Evolutionary conservation across 805 yeast genomes (phyloP).

Genomic region (Helenozyma rhizophorensis): DNA sequence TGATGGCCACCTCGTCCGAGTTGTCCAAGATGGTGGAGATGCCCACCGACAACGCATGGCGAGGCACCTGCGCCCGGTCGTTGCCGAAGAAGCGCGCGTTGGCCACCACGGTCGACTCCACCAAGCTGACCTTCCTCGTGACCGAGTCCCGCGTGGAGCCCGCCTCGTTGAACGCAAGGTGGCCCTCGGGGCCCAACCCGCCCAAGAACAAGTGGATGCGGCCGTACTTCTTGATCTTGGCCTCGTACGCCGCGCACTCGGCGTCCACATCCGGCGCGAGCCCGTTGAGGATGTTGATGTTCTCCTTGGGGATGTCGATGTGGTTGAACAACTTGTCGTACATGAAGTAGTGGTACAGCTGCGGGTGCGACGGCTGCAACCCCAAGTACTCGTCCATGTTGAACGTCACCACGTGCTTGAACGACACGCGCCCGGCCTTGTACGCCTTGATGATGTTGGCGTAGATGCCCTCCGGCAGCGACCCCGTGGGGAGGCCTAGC

Average conservation of each 20-base stretch:
- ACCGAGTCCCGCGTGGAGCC: conserved; percentile 44
- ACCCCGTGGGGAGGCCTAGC: conserved; percentile 58
- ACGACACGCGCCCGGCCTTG: conserved; percentile 38
- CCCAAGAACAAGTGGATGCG: conserved; percentile 52
- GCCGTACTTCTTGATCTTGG: conserved; percentile 43
- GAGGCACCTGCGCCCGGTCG: conserved; percentile 46
- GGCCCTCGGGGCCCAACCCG: conserved; percentile 60
- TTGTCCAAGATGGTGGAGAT: conserved; percentile 54
- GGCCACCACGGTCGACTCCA: conserved; percentile 47
- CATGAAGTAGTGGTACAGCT: conserved; percentile 59
- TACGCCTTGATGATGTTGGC: conserved; percentile 41
- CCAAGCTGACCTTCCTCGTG: conserved; percentile 47
- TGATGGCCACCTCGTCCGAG: conserved; percentile 48
- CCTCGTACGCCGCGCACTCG: conserved; percentile 49
- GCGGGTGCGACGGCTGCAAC: conserved; percentile 42
- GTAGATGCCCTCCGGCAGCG: conserved; percentile 56
- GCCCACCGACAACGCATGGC: conserved; percentile 50
- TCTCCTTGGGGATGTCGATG: conserved; percentile 47
- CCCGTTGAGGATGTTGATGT: conserved; percentile 55
- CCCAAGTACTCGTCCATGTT: conserved; percentile 62
- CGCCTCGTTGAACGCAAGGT: conserved; percentile 56
- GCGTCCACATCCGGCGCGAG: conserved; percentile 38
- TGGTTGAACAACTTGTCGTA: conserved; percentile 51
- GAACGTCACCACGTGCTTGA: conserved; percentile 52
- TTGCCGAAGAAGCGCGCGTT: conserved; percentile 50